Evolutionary conservation across 1,284 basidiomycete species (phyloP).

Genomic region (Rhodotorula sp.): DNA sequence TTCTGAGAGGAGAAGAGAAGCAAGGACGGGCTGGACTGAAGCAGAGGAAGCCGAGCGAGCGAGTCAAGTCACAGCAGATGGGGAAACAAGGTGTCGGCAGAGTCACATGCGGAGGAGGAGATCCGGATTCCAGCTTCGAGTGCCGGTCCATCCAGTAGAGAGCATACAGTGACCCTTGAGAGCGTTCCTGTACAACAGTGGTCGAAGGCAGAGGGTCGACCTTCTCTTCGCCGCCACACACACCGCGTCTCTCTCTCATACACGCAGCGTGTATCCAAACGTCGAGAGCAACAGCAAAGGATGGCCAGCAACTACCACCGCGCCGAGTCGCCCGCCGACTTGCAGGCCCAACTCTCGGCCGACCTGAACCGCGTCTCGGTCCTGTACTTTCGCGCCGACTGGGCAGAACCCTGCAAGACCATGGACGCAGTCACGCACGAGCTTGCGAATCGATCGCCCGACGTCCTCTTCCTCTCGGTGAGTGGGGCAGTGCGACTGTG

Average conservation of each 20-base stretch:
- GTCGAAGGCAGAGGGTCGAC: too few relatives aligned
- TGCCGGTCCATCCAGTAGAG: neutral
- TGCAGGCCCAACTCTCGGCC: conserved; percentile 68
- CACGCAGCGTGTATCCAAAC: neutral
- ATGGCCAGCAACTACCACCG: conserved; percentile 41
- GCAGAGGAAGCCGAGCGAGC: neutral
- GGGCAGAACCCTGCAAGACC: conserved; percentile 82
- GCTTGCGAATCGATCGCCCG: conserved; percentile 27
- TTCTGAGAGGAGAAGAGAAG: too few relatives aligned
- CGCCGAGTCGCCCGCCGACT: conserved; percentile 65
- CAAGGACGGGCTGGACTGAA: too few relatives aligned
- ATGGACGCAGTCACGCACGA: conserved; percentile 63
- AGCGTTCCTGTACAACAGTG: too few relatives aligned
- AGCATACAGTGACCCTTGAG: too few relatives aligned
- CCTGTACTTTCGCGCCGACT: conserved; percentile 89
- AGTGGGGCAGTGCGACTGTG: too few relatives aligned
- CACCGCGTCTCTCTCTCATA: neutral
- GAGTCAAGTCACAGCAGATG: neutral
- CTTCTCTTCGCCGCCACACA: too few relatives aligned
- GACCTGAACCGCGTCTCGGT: conserved; percentile 77
- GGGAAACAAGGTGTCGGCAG: neutral
- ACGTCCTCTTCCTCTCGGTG: conserved; percentile 39
- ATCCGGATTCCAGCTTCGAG: too few relatives aligned
- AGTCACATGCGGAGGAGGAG: too few relatives aligned
- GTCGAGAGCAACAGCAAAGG: neutral